These are phyloP conservation scores for Boletus vermiculosoides DNA, from an alignment of 768 basidiomycete genomes.

Conservation along the genomic window DNA sequence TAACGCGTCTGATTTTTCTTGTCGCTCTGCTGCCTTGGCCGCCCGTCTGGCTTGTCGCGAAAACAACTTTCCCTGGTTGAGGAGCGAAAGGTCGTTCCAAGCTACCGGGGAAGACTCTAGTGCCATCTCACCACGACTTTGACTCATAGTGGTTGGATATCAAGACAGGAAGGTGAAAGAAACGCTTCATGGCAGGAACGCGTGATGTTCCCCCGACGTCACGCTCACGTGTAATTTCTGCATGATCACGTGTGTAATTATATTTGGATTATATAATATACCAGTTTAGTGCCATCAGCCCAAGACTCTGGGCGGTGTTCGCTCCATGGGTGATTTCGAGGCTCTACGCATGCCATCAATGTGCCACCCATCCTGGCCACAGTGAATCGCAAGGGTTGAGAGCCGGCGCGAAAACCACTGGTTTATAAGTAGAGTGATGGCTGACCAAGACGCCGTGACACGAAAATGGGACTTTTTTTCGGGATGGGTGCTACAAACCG, in stretches of 20 bases:
- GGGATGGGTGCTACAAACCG: too few species aligned
- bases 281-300: too few species aligned
- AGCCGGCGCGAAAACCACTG: too few species aligned
- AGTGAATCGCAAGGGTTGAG: too few species aligned
- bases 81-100: background rate
- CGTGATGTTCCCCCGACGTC: background rate
- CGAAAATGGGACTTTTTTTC: too few species aligned
- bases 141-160: conserved; percentile 1
- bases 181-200: background rate
- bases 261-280: background rate
- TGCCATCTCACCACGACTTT: background rate
- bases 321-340: too few species aligned
- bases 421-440: too few species aligned
- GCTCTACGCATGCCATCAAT: too few species aligned
- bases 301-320: too few species aligned
- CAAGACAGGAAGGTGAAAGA: background rate
- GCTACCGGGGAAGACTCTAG: background rate
- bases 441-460: too few species aligned
- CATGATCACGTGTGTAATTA: background rate
- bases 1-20: conserved; percentile 23
- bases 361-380: too few species aligned
- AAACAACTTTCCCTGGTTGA: conserved; percentile 5
- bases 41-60: conserved; percentile 16
- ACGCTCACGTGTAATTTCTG: background rate
- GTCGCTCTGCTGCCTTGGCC: conserved; percentile 19